Conservation (phyloP, 2,329 filamentous ascomycete species). For the Leptographium flavum region DNA sequence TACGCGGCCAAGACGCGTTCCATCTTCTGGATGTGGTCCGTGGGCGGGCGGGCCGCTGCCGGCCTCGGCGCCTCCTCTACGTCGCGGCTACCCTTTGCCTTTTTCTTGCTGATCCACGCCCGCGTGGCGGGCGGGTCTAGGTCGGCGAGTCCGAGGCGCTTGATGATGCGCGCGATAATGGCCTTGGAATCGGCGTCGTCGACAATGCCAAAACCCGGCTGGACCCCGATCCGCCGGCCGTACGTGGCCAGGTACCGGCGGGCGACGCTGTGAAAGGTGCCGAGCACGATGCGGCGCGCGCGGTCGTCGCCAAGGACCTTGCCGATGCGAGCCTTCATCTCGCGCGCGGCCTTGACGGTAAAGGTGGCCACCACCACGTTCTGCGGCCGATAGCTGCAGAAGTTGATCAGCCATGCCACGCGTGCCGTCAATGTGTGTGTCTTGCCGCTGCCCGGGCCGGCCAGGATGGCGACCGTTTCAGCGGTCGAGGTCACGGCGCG, state of each 20-base stretch:
- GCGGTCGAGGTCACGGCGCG: constrained; percentile 39
- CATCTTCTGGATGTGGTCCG: constrained; percentile 38
- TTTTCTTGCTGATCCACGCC: constrained; percentile 59
- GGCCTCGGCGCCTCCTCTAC: constrained; percentile 2
- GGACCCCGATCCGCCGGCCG: constrained; percentile 68
- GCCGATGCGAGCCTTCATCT: constrained; percentile 84
- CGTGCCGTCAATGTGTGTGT: constrained; percentile 90
- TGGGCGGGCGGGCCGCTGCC: constrained; percentile 20
- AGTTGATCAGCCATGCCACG: constrained; percentile 73
- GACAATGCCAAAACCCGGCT: constrained; percentile 78
- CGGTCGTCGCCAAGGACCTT: constrained; percentile 64
- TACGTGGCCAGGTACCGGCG: constrained; percentile 73
- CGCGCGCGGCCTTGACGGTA: constrained; percentile 82
- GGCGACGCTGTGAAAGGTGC: constrained; percentile 90
- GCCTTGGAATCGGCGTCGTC: constrained; percentile 68
- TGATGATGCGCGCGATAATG: constrained; percentile 71
- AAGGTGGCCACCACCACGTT: constrained; percentile 94
- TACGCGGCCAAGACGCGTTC: constrained; percentile 60
- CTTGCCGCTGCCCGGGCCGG: constrained; percentile 64
- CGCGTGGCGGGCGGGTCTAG: constrained; percentile 60
- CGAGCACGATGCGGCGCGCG: constrained; percentile 66
- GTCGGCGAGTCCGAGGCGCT: constrained; percentile 50
- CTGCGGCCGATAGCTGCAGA: constrained; percentile 58
- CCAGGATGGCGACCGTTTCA: constrained; percentile 49
- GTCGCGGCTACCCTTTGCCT: constrained; percentile 36